Base-by-base conservation (phyloP, 257 asterid genomes). In the Solanum chiquidenum region DNA sequence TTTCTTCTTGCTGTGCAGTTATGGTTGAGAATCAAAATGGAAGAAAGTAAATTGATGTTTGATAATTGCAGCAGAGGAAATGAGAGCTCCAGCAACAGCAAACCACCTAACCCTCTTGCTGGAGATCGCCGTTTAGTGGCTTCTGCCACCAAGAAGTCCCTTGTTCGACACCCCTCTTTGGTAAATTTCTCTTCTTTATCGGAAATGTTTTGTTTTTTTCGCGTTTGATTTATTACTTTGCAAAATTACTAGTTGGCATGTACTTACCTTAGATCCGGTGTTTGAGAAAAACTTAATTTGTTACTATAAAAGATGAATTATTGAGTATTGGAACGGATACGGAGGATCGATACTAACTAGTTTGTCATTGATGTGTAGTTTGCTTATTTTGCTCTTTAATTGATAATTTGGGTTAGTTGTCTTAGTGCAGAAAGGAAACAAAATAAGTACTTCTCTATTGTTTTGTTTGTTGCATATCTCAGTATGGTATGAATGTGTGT, bases 21-120 rank as follows among this genome's bases (percentile, higher is more conserved):
- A 95, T 94, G 97, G 93, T 94, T 91, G 77, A 91, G 92, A 90
- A 90, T 89, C 90, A 90, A 77, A 89, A 96, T 96, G 99, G 99
- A 96, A 89, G 98, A 90, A 91, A 93, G 91, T 93, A 96, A 95
- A 83, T 90, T 90, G 44, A 86, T 84, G 89, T 42, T 89, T 31
- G 62, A 88, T 91, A 95, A 85, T 66, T 74, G 89, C 79, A 85
- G 90, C 86, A 85, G 89, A 13, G 95, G 89, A 40, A 89, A 87
- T 85, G 92, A 88, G 89, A 90, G 90, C 92, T 92, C 98, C 89
- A 89, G 91, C 86, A 94, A 90, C 82, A 93, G 98, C 27, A 93
- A 92, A 44, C 98, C 99, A 66, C 99, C 99, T 34, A 93, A 87
- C 84, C 89, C 97, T 21, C 72, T 93, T 79, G 87, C 91, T 79